Base-by-base conservation (phyloP, 371 early-diverging fungal genomes). In the Mortierella sp. region DNA sequence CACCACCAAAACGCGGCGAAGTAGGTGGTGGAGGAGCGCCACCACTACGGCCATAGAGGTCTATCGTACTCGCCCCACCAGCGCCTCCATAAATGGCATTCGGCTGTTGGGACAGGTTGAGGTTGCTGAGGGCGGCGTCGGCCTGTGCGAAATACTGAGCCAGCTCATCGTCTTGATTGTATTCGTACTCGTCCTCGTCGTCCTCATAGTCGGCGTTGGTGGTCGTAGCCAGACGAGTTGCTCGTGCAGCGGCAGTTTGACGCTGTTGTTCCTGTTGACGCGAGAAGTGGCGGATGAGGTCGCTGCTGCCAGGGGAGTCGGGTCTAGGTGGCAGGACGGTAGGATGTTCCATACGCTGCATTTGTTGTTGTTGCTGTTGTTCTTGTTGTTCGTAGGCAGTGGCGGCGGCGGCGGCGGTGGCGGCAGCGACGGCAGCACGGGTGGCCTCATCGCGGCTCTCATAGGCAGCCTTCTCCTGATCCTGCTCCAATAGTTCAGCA, bases 81-180 rank as follows among this genome's bases (percentile, higher is more conserved):
- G 58, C 58, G 4, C 58, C 58, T n/a, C 58, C 58, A 58, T 58
- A 58, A 27, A 58, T 11, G 3, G 11, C 58, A n/a, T n/a, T 27
- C 29, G 29, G 58, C 10, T 58, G 58, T 11, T 58, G n/a, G 29
- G n/a, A 3, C 21, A 51, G 10, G 58, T 58, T 58, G n/a, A 58
- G 58, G n/a, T 58, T 58, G n/a, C 27, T 58, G 14, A 75, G 56
- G 48, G 72, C 72, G 10, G 77, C 82, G 49, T 86, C 86, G 35
- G 82, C 76, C 27, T 86, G 82, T 65, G 86, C 86, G 77, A 86
- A 86, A 72, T 82, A 86, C 56, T 79, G 82, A 27, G 86, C 82
- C 54, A 86, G 55, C 65, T 79, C 80, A 60, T 86, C 86, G 29
- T 86, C 86, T 43, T 86, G 86, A 38, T 77, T 77, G 68, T 86